Evolutionary conservation across 352 stramenopile genomes (phyloP), one percentile per base, ranked within the genome.

Genomic region (Globisporangium okanoganense): DNA sequence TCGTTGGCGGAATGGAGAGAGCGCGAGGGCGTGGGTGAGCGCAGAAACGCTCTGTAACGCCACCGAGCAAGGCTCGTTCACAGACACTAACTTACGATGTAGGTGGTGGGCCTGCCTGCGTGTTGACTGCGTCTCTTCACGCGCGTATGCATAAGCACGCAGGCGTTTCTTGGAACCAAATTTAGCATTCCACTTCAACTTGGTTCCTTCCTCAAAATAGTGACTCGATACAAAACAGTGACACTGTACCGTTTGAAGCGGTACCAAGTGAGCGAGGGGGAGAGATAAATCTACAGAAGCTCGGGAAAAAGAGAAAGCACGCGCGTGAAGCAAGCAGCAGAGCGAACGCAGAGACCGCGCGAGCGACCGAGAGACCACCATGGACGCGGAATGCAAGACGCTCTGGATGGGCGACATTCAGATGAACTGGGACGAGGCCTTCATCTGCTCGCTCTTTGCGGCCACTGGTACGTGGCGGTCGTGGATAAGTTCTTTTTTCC

Each of bases 401-500:
- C 75, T 96, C 33, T 96, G 87, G 87, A 95, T 96, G 80, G 87
- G 87, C 64, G 87, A 94, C 73, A 90, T 96, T 66, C 88, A 97
- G 72, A 85, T 87, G 72, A 68, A 94, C 65, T 97, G 90, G 90
- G 89, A 95, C 65, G 90, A 97, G 71, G 64, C 80, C 31, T 96
- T 94, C 65, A 82, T 97, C 48, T 64, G 81, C 61, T 89, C 87
- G 47, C 79, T 97, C 58, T 97, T 97, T 63, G 71, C 79, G 18
- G 56, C 67, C 38, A 82, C 80, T 35, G 70, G 88, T 93, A 65
- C 71, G 73, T n/a, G 40, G 8, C 18, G 40, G 16, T 45, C 12
- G 31, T 3, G 14, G 24, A 55, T 40, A 27, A 40, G 12, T 43
- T 53, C 5, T 40, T 18, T 13, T 24, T 16, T 20, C 13, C 18